phyloP scores from a whole-genome alignment of 2,329 filamentous ascomycete genomes.

The Clarireedia homoeocarpa region DNA sequence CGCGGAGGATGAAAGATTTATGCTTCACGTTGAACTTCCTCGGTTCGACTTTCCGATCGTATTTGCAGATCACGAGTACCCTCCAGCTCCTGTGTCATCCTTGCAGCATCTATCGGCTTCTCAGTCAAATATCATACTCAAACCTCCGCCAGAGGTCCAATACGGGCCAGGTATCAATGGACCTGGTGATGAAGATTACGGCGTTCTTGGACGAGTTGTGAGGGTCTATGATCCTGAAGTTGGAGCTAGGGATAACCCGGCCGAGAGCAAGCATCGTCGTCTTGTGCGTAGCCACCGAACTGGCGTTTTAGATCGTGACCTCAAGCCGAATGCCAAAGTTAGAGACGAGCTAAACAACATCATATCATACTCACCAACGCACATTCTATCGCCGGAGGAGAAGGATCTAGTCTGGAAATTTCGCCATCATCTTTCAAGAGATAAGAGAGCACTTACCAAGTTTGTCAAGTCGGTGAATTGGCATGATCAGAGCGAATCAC shows the following conservation, averaged over 20 bases:
- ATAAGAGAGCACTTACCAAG: conserved; percentile 89
- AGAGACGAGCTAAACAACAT: conserved; percentile 89
- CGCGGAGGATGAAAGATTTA: conserved; percentile 54
- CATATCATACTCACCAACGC: conserved; percentile 86
- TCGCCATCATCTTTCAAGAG: conserved; percentile 83
- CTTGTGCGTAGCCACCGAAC: conserved; percentile 85
- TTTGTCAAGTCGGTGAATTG: conserved; percentile 98
- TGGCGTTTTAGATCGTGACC: conserved; percentile 86
- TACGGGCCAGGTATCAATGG: conserved; percentile 84
- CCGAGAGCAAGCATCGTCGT: conserved; percentile 87
- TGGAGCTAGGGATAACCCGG: conserved; percentile 82
- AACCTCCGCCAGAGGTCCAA: conserved; percentile 79
- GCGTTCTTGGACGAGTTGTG: conserved; percentile 56
- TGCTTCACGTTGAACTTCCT: conserved; percentile 83
- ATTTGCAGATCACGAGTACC: conserved; percentile 90
- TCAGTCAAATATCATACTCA: conserved; percentile 62
- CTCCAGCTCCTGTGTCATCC: conserved; percentile 72
- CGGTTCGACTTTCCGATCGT: conserved; percentile 94
- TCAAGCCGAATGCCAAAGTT: conserved; percentile 93
- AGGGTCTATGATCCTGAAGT: conserved; percentile 91
- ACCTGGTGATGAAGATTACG: conserved; percentile 42
- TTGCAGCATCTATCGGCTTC: conserved; percentile 56
- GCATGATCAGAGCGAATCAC: conserved; percentile 75
- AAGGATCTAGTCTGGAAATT: conserved; percentile 98
- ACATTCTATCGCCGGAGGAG: conserved; percentile 79